Base-by-base conservation (phyloP, 208 protist genomes). In the Trypanosoma rangeli region DNA sequence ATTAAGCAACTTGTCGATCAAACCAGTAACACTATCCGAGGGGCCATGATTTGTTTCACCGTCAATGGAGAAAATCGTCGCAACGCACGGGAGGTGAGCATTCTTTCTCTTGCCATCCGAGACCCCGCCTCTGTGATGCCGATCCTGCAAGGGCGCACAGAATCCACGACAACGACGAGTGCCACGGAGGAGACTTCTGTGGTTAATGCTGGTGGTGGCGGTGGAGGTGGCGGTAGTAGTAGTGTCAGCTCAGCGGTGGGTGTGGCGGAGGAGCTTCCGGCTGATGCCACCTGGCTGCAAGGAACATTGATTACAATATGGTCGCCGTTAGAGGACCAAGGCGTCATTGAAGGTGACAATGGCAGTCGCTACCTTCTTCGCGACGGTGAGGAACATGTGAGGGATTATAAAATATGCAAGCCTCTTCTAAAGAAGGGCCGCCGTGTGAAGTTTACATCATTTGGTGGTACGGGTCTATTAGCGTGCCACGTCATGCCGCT, bases 1-100 rank as follows among this genome's bases (percentile, higher is more conserved):
- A 93, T 96, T 73, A 64, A 80, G 3, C 87, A 96, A 74, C 81
- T 96, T 31, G 71, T 96, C 22, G 85, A 92, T 66, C 66, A 72
- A 31, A 68, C 64, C 48, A 87, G 82, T 33, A 71, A 73, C 57
- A 67, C 76, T 59, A 68, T 94, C 59, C 89, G 92, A 54, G 92
- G 92, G 10, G 92, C 92, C 12, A 85, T 96, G 44, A 88, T 96
- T 50, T 67, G 79, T 33, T 96, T 96, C 74, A 71, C 52, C 24
- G 74, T 84, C 15, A 76, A 90, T 62, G 5, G 18, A 10, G 68
- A 70, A 29, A 71, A 77, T 29, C 78, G 79, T 8, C 84, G 84
- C 31, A 86, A 86, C 65, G 92, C 86, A 7, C 37, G 65, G 8
- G 69, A 80, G 31, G 81, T 96, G 49, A 57, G 86, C 53, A 82